These are phyloP conservation scores for Coemansia sp. DNA, from an alignment of 192 early-diverging fungal species.

Conservation along the genomic window DNA sequence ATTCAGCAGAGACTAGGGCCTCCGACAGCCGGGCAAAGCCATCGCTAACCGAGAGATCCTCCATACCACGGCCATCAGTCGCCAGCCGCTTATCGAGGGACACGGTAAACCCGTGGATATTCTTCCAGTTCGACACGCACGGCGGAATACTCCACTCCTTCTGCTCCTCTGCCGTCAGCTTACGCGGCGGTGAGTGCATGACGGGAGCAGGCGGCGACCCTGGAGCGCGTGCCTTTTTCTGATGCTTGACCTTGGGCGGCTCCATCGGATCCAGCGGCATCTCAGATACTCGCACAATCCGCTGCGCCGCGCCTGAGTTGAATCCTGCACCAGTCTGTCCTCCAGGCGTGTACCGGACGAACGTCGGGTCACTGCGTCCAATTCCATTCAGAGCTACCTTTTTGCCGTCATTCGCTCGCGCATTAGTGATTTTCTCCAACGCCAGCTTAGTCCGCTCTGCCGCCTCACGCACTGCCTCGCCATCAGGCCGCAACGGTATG, in stretches of 20 bases:
- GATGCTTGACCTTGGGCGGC: slow-evolving; percentile 89
- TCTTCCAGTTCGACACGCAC: slow-evolving; percentile 99
- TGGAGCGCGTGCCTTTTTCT: slow-evolving; percentile 84
- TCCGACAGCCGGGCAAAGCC: slow-evolving; percentile 97
- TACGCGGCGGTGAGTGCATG: slow-evolving; percentile 96
- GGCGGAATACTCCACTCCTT: slow-evolving; percentile 97
- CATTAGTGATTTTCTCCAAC: slow-evolving; percentile 72
- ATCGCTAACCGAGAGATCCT: slow-evolving; percentile 89
- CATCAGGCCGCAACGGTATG: slow-evolving; percentile 73
- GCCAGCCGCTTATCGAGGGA: slow-evolving; percentile 98
- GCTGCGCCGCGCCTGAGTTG: slow-evolving; percentile 75
- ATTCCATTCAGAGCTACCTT: slow-evolving; percentile 62
- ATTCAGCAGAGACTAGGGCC: slow-evolving; percentile 88
- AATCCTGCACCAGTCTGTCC: slow-evolving; percentile 62
- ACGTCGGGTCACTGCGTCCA: slow-evolving; percentile 70
- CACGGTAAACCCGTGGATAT: slow-evolving; percentile 99
- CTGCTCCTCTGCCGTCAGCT: slow-evolving; percentile 95
- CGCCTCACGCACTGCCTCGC: slow-evolving; percentile 75
- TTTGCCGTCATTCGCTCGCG: slow-evolving; percentile 53
- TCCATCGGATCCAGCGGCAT: slow-evolving; percentile 97
- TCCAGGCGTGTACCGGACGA: slow-evolving; percentile 89
- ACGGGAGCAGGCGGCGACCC: slow-evolving; percentile 96
- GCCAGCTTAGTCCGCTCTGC: slow-evolving; percentile 89
- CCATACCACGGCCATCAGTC: slow-evolving; percentile 92
- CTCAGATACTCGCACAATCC: slow-evolving; percentile 95